These are phyloP conservation scores for Fusarium anguioides DNA, from an alignment of 2,329 filamentous ascomycete genomes.

Conservation along the genomic window DNA sequence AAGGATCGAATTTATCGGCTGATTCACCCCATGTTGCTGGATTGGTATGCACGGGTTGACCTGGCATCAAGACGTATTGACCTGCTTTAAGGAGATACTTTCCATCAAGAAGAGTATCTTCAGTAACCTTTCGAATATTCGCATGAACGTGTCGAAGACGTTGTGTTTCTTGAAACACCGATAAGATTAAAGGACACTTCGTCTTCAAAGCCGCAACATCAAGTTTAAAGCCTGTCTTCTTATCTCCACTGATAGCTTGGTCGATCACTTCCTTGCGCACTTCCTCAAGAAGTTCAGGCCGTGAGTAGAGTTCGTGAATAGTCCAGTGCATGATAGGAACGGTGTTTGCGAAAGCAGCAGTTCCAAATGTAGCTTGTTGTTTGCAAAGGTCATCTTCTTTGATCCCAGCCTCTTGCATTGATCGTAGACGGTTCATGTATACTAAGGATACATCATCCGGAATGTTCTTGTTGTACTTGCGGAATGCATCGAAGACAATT, in stretches of 20 bases:
- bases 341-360: constrained; percentile 31
- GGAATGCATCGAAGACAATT: constrained; percentile 30
- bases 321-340: constrained; percentile 31
- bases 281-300: constrained; percentile 14
- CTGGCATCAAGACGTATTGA: constrained; percentile 50
- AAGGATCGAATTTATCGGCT: constrained; percentile 34
- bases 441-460: constrained; percentile 27
- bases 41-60: constrained; percentile 46
- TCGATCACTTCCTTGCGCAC: constrained; percentile 13
- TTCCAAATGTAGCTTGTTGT: constrained; percentile 31
- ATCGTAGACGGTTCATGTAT: constrained; percentile 8
- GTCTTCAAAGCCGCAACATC: constrained; percentile 32
- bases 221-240: constrained; percentile 2
- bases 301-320: constrained; percentile 33
- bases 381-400: constrained; percentile 29
- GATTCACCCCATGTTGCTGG: constrained; percentile 49
- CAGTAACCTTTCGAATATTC: constrained; percentile 41
- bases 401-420: constrained; percentile 23
- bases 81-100: constrained; percentile 53
- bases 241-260: constrained; percentile 9
- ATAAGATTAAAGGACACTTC: constrained; percentile 25
- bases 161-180: constrained; percentile 26
- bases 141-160: constrained; percentile 26
- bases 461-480: constrained; percentile 23
- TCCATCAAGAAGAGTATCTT: constrained; percentile 50